Percentiles rank a stretch among this genome's conserved stretches.
phyloP scores from a whole-genome alignment of 2,329 filamentous ascomycete genomes.

The Ophiocordyceps sinensis region DNA sequence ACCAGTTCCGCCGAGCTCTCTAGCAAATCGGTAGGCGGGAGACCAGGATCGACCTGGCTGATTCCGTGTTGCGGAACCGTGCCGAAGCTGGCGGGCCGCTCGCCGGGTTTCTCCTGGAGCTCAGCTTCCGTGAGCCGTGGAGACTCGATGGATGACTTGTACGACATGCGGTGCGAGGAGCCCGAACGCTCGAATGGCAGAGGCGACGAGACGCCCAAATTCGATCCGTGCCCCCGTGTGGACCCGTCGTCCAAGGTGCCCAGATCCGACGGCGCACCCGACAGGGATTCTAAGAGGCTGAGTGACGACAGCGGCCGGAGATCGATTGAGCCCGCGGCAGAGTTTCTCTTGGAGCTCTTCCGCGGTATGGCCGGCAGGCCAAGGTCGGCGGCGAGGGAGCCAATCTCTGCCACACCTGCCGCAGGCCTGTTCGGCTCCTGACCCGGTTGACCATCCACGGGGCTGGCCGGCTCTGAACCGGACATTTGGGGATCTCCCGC shows the following conservation, averaged over 20 bases:
- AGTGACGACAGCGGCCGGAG: constrained; percentile 20
- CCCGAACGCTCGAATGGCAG: constrained; percentile 44
- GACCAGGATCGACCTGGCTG: constrained; percentile 35
- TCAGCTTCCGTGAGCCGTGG: constrained; percentile 29
- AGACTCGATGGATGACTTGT: constrained; percentile 33
- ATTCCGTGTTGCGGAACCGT: constrained; percentile 44
- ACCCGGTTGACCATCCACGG: constrained; percentile 8
- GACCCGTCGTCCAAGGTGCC: constrained; percentile 2
- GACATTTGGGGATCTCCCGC: constrained; percentile 31
- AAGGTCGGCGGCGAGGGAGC: constrained; percentile 11
- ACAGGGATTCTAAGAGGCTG: constrained; percentile 10
- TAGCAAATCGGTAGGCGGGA: constrained; percentile 28
- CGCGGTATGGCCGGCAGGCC: constrained; percentile 48
- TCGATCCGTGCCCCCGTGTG: constrained; percentile 1
- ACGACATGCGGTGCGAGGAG: constrained; percentile 36
- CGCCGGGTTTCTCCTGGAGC: constrained; percentile 22
- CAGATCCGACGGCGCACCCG: constrained; percentile 6
- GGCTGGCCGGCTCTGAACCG: constrained; percentile 24
- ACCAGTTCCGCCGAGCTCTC: constrained; percentile 44
- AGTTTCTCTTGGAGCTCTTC: constrained; percentile 56
- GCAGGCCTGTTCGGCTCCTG: too few species aligned
- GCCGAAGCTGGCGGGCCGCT: constrained; percentile 39
- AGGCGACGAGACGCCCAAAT: constrained; percentile 10
- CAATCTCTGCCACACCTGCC: background rate
- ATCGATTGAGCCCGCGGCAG: constrained; percentile 18